Conservation (phyloP, 768 basidiomycete genomes). For the Amanita thiersii region DNA sequence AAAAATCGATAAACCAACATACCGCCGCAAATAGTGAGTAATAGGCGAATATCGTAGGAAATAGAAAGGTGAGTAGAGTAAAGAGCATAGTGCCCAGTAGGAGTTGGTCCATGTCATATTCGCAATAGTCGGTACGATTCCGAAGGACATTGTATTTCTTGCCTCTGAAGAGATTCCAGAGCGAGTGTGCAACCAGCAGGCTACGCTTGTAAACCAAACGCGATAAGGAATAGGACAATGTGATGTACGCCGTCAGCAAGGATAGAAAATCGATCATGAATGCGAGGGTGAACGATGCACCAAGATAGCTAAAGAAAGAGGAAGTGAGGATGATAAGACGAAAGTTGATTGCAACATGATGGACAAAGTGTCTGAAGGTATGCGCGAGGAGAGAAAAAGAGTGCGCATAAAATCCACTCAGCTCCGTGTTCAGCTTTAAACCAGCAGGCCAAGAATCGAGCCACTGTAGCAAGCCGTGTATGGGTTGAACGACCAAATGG, state of each 20-base stretch:
- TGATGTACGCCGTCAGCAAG: constrained; percentile 64
- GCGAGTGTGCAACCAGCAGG: constrained; percentile 46
- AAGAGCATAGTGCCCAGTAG: constrained; percentile 91
- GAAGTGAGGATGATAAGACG: constrained; percentile 18
- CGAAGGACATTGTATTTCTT: constrained; percentile 85
- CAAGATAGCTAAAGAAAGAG: constrained; percentile 30
- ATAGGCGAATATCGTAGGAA: constrained; percentile 83
- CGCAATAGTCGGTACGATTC: constrained; percentile 82
- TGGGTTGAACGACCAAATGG: constrained; percentile 28
- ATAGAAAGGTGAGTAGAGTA: constrained; percentile 71
- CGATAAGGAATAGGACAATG: constrained; percentile 59
- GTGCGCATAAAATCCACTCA: constrained; percentile 80
- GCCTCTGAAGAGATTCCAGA: constrained; percentile 94
- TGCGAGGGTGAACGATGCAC: constrained; percentile 62
- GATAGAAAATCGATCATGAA: constrained; percentile 58
- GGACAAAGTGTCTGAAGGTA: constrained; percentile 7
- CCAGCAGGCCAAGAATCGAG: constrained; percentile 95
- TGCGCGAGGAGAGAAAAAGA: constrained; percentile 36
- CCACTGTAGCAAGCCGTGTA: constrained; percentile 62
- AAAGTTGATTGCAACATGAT: constrained; percentile 1
- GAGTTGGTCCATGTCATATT: constrained; percentile 89
- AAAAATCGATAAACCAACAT: constrained; percentile 13
- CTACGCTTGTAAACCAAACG: constrained; percentile 54
- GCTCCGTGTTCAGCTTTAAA: constrained; percentile 90
- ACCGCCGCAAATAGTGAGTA: constrained; percentile 75